Evolutionary conservation across 495 filamentous ascomycete species (phyloP), one percentile per base, ranked within the genome.

Genomic region (Trichocladium uniseriatum): DNA sequence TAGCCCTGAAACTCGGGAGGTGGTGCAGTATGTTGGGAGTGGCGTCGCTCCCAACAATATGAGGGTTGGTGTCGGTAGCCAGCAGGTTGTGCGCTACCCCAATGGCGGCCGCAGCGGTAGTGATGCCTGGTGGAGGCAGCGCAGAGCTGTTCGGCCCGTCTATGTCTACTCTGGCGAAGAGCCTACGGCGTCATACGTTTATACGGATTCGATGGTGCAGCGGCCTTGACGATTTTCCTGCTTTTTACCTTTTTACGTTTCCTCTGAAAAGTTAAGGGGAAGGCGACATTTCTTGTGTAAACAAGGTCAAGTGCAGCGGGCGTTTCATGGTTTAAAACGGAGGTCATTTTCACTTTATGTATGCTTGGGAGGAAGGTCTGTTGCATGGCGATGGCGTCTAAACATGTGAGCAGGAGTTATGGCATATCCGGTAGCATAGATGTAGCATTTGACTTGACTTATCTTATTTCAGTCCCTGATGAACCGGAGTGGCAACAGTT

Each of bases 351-450:
- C 24, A 27, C 24, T 27, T n/a, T n/a, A n/a, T n/a, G n/a, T 48
- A 21, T 35, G 19, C 29, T 35, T 41, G 27, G 46, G 46, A 49
- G 47, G 38, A 14, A 1, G 10, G 1, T n/a, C 43, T 38, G 31
- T 44, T 43, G 54, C 49, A 51, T 48, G 13, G 48, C 48, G 43
- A 52, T 27, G 54, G 49, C 39, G 49, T 49, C 46, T 27, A 45
- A 40, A 49, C 22, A 56, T 35, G 22, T 16, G 3, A 27, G 4
- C 3, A 8, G 24, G 19, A 14, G 21, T 19, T 16, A 15, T 36
- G 5, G 43, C 29, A 27, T 34, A 29, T 39, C 5, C 31, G 11
- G 5, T 32, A 3, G 13, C 10, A 32, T 14, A 27, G 5, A 29
- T 29, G 27, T 29, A 10, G 27, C 27, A 29, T 29, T n/a, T n/a